A percentile compares a stretch with the other conserved stretches of the same genome.
phyloP scores from a whole-genome alignment of 345 rosid genomes.

The Hypericum perforatum region DNA sequence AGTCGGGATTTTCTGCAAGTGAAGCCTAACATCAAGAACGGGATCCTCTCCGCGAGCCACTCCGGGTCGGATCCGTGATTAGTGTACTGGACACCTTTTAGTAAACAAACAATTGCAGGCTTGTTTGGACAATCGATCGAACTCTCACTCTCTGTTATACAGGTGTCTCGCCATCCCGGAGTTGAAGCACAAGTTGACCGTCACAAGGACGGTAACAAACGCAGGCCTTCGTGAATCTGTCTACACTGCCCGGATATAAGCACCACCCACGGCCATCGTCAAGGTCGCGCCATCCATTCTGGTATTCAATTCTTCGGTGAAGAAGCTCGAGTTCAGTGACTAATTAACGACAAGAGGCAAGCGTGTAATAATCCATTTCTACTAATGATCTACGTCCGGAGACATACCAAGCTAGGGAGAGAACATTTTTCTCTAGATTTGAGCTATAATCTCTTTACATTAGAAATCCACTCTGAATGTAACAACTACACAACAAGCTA shows the following conservation, averaged over 20 bases:
- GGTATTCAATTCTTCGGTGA: slow-evolving; percentile 17
- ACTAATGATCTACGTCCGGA: too few species aligned
- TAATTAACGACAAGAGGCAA: too few species aligned
- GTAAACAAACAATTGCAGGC: background rate
- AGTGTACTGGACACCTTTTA: slow-evolving; percentile 48
- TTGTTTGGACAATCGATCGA: background rate
- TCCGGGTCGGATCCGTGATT: slow-evolving; percentile 41
- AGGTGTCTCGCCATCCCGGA: slow-evolving; percentile 38
- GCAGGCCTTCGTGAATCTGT: slow-evolving; percentile 10
- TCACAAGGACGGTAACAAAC: slow-evolving; percentile 21
- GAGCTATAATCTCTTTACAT: too few species aligned
- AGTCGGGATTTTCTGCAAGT: slow-evolving; percentile 55
- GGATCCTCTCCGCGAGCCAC: slow-evolving; percentile 31
- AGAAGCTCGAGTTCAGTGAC: slow-evolving; percentile 18
- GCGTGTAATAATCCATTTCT: too few species aligned
- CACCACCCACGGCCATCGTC: slow-evolving; percentile 26
- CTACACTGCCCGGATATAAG: slow-evolving; percentile 12
- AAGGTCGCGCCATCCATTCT: slow-evolving; percentile 18
- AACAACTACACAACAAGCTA: too few species aligned
- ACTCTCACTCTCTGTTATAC: background rate
- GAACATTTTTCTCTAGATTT: too few species aligned
- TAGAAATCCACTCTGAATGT: too few species aligned
- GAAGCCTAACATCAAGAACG: slow-evolving; percentile 17
- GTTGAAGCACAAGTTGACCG: slow-evolving; percentile 29
- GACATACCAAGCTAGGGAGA: too few species aligned